Evolutionary conservation across 169 alveolate species (phyloP), one percentile per base, ranked within the genome.

Genomic region (Toxoplasma gondii): DNA sequence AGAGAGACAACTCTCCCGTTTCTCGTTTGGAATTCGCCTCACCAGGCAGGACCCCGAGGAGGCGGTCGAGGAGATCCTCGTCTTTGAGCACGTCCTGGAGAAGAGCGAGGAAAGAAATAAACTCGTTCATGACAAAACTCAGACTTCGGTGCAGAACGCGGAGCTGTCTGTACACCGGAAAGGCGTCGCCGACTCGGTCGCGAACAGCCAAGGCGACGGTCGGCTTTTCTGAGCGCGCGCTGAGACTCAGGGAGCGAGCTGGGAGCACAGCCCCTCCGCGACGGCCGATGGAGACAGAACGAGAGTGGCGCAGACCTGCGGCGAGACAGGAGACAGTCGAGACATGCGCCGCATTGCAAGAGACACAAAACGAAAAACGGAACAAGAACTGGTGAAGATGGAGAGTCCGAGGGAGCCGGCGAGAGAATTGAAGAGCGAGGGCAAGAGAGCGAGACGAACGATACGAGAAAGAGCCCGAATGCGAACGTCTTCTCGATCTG

Each of bases 51-150:
- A 44, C 10, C 12, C 41, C 38, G 34, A 44, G 39, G 67, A 82
- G 90, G 67, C 67, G 90, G n/a, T 82, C 90, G 67, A 82, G 44
- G 67, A 43, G 69, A 43, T 44, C 36, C 41, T 82, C 67, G 90
- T 82, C 90, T 10, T 43, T 24, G 44, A 82, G 64, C 4, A 41
- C 90, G 67, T 82, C 90, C 27, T 82, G 90, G 38, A 82, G 90
- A 12, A 82, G 90, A 16, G 90, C 64, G 34, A 82, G 64, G 19
- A 82, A 41, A 34, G 31, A 22, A 34, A 44, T 43, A 38, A 82
- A 82, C 67, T 82, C 44, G 41, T 24, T 27, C 67, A 82, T 38
- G 69, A 82, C 53, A 31, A 82, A 82, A 36, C 31, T 29, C 44
- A 82, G 41, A 44, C 90, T 82, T 34, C 90, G 7, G 29, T 82